phyloP scores from a whole-genome alignment of 1,139 yeast genomes.

The Ashbya aceris region DNA sequence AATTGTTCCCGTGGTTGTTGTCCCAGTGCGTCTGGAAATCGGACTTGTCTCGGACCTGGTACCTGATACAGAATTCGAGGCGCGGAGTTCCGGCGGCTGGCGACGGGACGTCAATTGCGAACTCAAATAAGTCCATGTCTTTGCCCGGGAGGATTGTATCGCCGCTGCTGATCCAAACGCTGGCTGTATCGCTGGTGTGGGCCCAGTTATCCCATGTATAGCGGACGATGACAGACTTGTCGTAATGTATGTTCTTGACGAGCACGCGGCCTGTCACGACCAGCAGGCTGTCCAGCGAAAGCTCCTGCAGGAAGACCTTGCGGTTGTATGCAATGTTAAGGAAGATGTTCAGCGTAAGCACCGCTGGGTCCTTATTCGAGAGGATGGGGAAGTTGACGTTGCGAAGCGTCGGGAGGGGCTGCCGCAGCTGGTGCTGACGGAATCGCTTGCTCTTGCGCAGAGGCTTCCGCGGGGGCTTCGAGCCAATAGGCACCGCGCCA shows the following conservation, averaged over 20 bases:
- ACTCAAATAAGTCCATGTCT: conserved; percentile 27
- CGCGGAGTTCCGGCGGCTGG: conserved; percentile 1
- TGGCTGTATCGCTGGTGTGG: conserved; percentile 23
- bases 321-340: conserved; percentile 22
- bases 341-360: conserved; percentile 24
- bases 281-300: conserved; percentile 21
- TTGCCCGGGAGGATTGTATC: conserved; percentile 24
- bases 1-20: conserved; percentile 26
- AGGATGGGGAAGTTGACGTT: conserved; percentile 25
- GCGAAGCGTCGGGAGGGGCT: conserved; percentile 16
- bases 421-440: background rate
- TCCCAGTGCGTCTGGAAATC: conserved; percentile 26
- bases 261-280: conserved; percentile 21
- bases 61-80: conserved; percentile 26
- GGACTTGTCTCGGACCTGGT: conserved; percentile 20
- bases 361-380: conserved; percentile 25
- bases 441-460: background rate
- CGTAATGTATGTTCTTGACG: conserved; percentile 26
- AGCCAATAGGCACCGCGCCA: background rate
- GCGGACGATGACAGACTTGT: conserved; percentile 24
- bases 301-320: conserved; percentile 23
- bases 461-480: background rate
- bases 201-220: conserved; percentile 28
- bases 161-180: conserved; percentile 25
- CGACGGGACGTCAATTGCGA: conserved; percentile 20